Percentiles rank a stretch among this genome's conserved stretches.
Conservation (phyloP, 441 rosid genomes). For the Pelargonium fulgidum region DNA sequence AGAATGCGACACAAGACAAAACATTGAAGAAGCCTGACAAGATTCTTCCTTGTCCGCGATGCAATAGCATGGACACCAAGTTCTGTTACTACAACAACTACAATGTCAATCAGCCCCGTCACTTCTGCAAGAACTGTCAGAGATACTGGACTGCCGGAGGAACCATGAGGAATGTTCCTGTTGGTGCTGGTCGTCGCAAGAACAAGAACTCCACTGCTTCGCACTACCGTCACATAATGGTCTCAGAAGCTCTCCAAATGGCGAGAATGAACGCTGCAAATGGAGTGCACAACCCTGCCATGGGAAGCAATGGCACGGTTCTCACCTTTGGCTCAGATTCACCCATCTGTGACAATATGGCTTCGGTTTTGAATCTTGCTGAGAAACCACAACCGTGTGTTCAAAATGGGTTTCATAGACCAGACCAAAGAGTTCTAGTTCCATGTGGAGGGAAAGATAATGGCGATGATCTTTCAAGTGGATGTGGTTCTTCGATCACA, state of each 20-base stretch:
- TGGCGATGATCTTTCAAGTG: conserved; percentile 2
- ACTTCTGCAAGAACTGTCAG: conserved; percentile 69
- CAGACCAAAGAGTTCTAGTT: not conserved
- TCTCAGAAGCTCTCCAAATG: conserved; percentile 52
- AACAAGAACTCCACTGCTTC: conserved; percentile 47
- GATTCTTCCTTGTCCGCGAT: conserved; percentile 67
- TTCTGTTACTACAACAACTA: conserved; percentile 74
- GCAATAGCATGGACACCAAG: conserved; percentile 71
- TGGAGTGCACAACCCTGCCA: conserved; percentile 45
- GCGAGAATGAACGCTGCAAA: conserved; percentile 41
- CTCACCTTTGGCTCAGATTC: conserved; percentile 6
- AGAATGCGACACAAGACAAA: conserved; percentile 37
- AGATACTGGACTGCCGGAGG: conserved; percentile 47
- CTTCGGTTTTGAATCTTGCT: not conserved
- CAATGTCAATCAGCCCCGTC: conserved; percentile 66
- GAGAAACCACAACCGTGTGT: not conserved
- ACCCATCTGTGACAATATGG: not conserved
- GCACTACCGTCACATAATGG: conserved; percentile 46
- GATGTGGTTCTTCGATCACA: conserved; percentile 21
- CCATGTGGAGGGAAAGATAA: conserved; percentile 6
- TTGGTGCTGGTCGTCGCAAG: conserved; percentile 79
- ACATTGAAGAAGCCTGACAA: conserved; percentile 59
- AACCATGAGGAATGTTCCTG: conserved; percentile 70
- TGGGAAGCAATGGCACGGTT: conserved; percentile 45
- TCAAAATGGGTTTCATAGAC: conserved; percentile 11